Conservation (phyloP, 768 basidiomycete genomes). For the Boletus tomentosulus region DNA sequence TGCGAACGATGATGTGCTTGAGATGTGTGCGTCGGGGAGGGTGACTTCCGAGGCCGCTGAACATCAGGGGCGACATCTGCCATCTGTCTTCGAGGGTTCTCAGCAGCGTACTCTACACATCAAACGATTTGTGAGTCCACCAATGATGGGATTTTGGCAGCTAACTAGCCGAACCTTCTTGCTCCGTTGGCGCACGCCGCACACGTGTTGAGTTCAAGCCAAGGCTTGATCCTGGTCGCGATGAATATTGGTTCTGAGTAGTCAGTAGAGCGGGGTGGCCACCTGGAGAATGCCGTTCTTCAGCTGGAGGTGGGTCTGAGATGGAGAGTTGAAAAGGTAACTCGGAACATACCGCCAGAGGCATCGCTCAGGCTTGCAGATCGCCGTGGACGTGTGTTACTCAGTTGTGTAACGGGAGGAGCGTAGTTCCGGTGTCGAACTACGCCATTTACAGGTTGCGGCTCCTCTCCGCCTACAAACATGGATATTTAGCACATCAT, state of each 20-base stretch:
- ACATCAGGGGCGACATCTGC: slow-evolving; percentile 8
- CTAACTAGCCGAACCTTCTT: slow-evolving; percentile 33
- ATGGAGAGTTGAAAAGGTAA: slow-evolving; percentile 25
- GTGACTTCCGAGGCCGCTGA: slow-evolving; percentile 45
- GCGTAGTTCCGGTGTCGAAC: slow-evolving; percentile 27
- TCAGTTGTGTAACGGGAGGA: slow-evolving; percentile 33
- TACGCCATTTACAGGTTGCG: slow-evolving; percentile 21
- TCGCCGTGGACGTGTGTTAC: slow-evolving; percentile 56
- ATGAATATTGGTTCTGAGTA: slow-evolving; percentile 23
- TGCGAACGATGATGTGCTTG: slow-evolving; percentile 29
- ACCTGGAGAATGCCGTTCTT: slow-evolving; percentile 26
- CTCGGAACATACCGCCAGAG: slow-evolving; percentile 24
- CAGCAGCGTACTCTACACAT: slow-evolving; percentile 24
- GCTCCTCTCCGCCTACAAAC: slow-evolving; percentile 30
- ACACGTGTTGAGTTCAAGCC: slow-evolving; percentile 37
- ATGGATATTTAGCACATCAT: slow-evolving; percentile 16
- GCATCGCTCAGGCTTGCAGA: slow-evolving; percentile 79
- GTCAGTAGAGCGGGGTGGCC: slow-evolving; percentile 11
- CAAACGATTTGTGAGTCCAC: slow-evolving; percentile 8
- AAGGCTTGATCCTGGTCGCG: slow-evolving; percentile 43
- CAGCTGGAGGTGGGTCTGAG: slow-evolving; percentile 21
- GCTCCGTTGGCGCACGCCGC: slow-evolving; percentile 42
- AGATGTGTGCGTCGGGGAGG: slow-evolving; percentile 45
- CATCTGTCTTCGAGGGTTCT: slow-evolving; percentile 20
- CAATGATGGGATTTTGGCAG: slow-evolving; percentile 3